Evolutionary conservation across 495 filamentous ascomycete species (phyloP).

Genomic region (Hypomontagnella submonticulosa): DNA sequence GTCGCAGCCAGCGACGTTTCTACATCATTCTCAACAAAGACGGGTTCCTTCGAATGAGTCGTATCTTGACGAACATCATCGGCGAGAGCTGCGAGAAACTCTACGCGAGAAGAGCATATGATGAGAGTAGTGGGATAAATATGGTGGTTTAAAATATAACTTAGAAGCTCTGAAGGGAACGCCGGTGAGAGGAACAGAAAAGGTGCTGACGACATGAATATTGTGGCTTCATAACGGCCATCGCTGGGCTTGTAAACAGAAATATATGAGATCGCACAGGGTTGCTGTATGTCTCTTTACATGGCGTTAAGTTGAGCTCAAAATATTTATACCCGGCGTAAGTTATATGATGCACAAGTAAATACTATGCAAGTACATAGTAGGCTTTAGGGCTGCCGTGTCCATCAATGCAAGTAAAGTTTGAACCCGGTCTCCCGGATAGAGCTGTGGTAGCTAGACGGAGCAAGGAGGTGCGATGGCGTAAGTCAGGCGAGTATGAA

Average conservation of each 20-base stretch:
- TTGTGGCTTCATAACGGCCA: slow-evolving; percentile 27
- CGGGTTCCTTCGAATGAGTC: neutral
- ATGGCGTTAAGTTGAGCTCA: neutral
- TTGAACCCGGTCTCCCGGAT: neutral
- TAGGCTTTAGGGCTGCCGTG: neutral
- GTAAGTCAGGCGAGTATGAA: neutral
- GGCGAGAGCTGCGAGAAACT: slow-evolving; percentile 66
- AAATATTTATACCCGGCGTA: too few relatives aligned
- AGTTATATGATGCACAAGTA: too few relatives aligned
- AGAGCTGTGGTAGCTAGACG: slow-evolving; percentile 2
- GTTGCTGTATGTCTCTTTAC: neutral
- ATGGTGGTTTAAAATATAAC: slow-evolving; percentile 68
- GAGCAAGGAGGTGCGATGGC: neutral
- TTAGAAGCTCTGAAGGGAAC: slow-evolving; percentile 69
- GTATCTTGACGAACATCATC: slow-evolving; percentile 43
- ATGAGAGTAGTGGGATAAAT: slow-evolving; percentile 68
- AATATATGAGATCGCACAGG: neutral
- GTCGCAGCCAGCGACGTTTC: neutral
- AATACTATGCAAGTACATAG: too few relatives aligned
- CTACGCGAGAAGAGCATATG: slow-evolving; percentile 72
- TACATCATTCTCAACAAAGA: neutral
- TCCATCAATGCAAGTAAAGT: neutral
- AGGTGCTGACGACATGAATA: slow-evolving; percentile 39
- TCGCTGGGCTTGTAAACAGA: neutral
- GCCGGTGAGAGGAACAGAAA: slow-evolving; percentile 63